A percentile compares a stretch with the other conserved stretches of the same genome.
These are phyloP conservation scores for Trapa incisa DNA, from an alignment of 345 rosid species.

Conservation along the genomic window DNA sequence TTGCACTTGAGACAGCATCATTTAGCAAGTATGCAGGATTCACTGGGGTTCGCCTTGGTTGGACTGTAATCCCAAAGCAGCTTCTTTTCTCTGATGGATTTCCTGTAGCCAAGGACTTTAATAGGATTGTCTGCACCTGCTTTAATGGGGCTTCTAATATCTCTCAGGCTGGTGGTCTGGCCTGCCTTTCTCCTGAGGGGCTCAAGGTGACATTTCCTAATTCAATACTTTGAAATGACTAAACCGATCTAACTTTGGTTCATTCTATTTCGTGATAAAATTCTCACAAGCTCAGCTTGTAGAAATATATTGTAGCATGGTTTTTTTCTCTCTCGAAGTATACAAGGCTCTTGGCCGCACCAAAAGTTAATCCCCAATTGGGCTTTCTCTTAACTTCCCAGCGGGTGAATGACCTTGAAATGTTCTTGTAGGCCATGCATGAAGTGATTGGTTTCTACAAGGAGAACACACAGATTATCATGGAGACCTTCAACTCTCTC, in stretches of 20 bases:
- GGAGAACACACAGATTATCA: constrained; percentile 68
- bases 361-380: neutral
- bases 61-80: constrained; percentile 88
- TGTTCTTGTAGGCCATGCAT: constrained; percentile 57
- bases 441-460: constrained; percentile 88
- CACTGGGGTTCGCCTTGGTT: constrained; percentile 92
- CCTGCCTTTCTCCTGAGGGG: constrained; percentile 87
- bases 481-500: constrained; percentile 66
- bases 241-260: neutral
- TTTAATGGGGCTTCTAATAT: constrained; percentile 92
- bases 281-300: neutral
- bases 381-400: neutral
- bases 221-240: neutral
- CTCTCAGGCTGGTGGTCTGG: constrained; percentile 87
- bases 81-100: constrained; percentile 79
- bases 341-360: too few species aligned
- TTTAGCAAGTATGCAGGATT: constrained; percentile 96
- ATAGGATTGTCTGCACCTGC: constrained; percentile 69
- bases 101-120: constrained; percentile 87
- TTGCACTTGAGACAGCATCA: constrained; percentile 83
- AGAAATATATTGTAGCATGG: neutral
- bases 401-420: neutral
- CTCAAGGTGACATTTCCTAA: constrained; percentile 31
- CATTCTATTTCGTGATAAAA: neutral
- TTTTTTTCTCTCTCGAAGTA: neutral